These are phyloP conservation scores for Juglanconis juglandina DNA, from an alignment of 2,329 filamentous ascomycete species.

Conservation along the genomic window DNA sequence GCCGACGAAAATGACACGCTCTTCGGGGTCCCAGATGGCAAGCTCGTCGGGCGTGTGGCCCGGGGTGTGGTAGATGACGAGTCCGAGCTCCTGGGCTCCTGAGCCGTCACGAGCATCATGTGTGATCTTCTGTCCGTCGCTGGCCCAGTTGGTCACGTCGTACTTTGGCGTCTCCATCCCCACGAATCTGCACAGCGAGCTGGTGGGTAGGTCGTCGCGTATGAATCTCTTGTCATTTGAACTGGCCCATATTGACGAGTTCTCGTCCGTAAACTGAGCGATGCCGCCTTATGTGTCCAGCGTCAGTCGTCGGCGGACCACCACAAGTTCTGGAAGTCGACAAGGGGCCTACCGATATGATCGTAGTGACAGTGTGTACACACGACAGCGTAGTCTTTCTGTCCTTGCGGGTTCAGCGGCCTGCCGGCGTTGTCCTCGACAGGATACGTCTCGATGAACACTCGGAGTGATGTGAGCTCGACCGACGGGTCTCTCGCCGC, in stretches of 20 bases:
- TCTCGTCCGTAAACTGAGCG: slow-evolving; percentile 29
- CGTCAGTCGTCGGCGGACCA: neutral
- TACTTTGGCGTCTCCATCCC: slow-evolving; percentile 36
- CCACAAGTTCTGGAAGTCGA: neutral
- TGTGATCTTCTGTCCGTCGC: slow-evolving; percentile 32
- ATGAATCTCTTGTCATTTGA: slow-evolving; percentile 36
- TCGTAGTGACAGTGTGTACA: slow-evolving; percentile 47
- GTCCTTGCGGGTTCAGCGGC: slow-evolving; percentile 34
- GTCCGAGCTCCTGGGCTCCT: slow-evolving; percentile 25
- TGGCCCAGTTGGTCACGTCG: slow-evolving; percentile 37
- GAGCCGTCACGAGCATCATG: slow-evolving; percentile 6
- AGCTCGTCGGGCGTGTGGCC: slow-evolving; percentile 45
- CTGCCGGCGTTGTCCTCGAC: slow-evolving; percentile 30
- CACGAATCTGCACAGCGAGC: slow-evolving; percentile 39
- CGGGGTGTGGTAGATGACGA: slow-evolving; percentile 42
- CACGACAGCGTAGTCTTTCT: slow-evolving; percentile 37
- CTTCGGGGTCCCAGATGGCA: slow-evolving; percentile 41
- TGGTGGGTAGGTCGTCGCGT: slow-evolving; percentile 30
- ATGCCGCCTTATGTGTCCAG: slow-evolving; percentile 29
- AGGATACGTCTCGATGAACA: slow-evolving; percentile 39
- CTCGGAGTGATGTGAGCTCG: slow-evolving; percentile 29
- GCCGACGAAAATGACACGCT: slow-evolving; percentile 42
- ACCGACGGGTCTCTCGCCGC: slow-evolving; percentile 27
- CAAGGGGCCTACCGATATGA: slow-evolving; percentile 26
- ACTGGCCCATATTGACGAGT: slow-evolving; percentile 31